These are phyloP conservation scores for Sapria himalayana DNA, from an alignment of 345 rosid species.

Conservation along the genomic window DNA sequence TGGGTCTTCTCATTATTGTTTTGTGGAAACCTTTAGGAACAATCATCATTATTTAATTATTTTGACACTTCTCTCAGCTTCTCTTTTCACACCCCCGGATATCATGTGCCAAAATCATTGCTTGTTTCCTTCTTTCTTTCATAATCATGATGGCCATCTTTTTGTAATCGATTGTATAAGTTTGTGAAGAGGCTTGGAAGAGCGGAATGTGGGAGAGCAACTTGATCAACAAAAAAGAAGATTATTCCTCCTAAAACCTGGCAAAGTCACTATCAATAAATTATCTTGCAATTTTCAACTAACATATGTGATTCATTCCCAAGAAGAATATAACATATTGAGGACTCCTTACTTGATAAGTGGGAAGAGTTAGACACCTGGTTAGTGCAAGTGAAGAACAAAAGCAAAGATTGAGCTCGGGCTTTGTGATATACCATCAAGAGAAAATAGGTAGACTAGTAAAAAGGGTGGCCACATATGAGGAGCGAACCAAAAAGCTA, in stretches of 20 bases:
- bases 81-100: too few relatives aligned
- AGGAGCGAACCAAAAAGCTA: too few relatives aligned
- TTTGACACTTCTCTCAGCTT: too few relatives aligned
- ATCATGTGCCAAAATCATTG: too few relatives aligned
- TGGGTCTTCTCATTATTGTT: too few relatives aligned
- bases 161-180: slow-evolving; percentile 8
- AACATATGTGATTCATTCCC: too few relatives aligned
- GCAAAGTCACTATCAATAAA: neutral
- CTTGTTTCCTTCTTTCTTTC: too few relatives aligned
- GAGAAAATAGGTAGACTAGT: slow-evolving; percentile 3
- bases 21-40: too few relatives aligned
- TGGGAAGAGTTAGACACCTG: slow-evolving; percentile 3
- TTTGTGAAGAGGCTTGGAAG: slow-evolving; percentile 8
- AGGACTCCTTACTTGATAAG: neutral
- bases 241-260: neutral
- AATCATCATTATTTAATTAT: too few relatives aligned
- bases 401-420: slow-evolving; percentile 3
- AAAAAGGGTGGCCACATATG: neutral
- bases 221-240: neutral
- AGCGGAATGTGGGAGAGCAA: slow-evolving; percentile 6
- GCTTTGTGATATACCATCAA: slow-evolving; percentile 5
- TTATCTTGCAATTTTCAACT: too few relatives aligned
- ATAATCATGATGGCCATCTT: slow-evolving; percentile 4
- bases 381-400: slow-evolving; percentile 1
- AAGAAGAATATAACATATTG: neutral